Conservation (phyloP, 129 eudicot genomes). For the Sambucus nigra region DNA sequence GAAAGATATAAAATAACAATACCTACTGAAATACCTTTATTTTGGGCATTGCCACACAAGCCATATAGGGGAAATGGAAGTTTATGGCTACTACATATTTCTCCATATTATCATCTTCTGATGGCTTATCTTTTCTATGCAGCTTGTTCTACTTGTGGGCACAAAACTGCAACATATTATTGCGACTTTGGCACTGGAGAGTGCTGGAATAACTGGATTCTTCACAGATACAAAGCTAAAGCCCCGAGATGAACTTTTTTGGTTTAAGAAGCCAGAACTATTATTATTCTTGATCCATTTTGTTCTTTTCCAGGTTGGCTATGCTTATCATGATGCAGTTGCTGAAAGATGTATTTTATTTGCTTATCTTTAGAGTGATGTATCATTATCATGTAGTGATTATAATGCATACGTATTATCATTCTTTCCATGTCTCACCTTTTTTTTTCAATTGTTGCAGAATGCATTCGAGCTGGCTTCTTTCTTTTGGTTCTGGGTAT, state of each 20-base stretch:
- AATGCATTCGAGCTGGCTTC: constrained; percentile 98
- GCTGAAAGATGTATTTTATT: neutral
- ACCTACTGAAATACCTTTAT: too few species aligned
- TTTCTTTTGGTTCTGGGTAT: constrained; percentile 98
- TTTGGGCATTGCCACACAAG: too few species aligned
- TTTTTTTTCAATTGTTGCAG: constrained; percentile 34
- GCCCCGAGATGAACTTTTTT: constrained; percentile 95
- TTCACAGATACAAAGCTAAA: constrained; percentile 55
- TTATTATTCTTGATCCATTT: constrained; percentile 77
- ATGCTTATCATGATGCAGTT: neutral
- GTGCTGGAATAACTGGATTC: constrained; percentile 69
- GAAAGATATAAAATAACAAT: too few species aligned
- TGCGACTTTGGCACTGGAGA: constrained; percentile 91
- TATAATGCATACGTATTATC: neutral
- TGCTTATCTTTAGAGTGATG: neutral
- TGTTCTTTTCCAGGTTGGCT: constrained; percentile 86
- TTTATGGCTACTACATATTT: neutral
- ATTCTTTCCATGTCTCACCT: neutral
- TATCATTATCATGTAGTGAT: constrained; percentile 4
- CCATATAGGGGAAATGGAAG: too few species aligned
- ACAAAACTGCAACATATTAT: constrained; percentile 87
- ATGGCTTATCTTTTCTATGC: constrained; percentile 15
- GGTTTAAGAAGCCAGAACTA: constrained; percentile 91
- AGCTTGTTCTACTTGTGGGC: constrained; percentile 93
- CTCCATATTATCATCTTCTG: neutral